Evolutionary conservation across 805 yeast species (phyloP), one percentile per base, ranked within the genome.

Genomic region (Barnettozyma californica): DNA sequence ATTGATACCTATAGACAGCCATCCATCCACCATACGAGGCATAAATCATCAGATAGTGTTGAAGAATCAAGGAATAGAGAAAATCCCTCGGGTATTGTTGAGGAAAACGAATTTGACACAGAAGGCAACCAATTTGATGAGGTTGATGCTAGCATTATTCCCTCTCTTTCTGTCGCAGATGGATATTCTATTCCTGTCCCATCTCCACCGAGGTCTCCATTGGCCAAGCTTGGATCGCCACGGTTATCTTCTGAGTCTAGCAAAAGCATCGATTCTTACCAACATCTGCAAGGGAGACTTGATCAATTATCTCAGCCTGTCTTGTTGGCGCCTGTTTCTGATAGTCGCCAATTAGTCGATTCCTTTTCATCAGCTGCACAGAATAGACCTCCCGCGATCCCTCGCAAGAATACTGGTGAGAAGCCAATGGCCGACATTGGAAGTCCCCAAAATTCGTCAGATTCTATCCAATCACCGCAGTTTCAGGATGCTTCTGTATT

Each of bases 1-100:
- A 56, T 59, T 41, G 63, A 59, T 23, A 49, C 57, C 2, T 59
- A 59, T 19, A 48, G 51, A 31, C 48, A 44, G 18, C 53, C 56
- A 11, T 44, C 53, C 5, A 36, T 50, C 18, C 39, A 45, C 19
- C 40, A 43, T 10, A 26, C 40, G 9, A 54, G 53, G 20, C 46
- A 44, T 23, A 18, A 23, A 9, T 38, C 47, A 7, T 39, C 26
- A 4, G 42, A 39, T 14, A 9, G 48, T 19, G 39, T 53, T 16
- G 46, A 51, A 8, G 9, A 21, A 20, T 20, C 41, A 5, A 37
- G 14, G 20, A 18, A 25, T 35, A 39, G 14, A 16, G 18, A 26
- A 25, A 21, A 6, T 16, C 11, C 33, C 16, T 16, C 33, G 21
- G 25, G 18, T 34, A 4, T 26, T 8, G n/a, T 21, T 6, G 31